phyloP scores from a whole-genome alignment of 805 yeast species.

The Kazachstania taianensis region DNA sequence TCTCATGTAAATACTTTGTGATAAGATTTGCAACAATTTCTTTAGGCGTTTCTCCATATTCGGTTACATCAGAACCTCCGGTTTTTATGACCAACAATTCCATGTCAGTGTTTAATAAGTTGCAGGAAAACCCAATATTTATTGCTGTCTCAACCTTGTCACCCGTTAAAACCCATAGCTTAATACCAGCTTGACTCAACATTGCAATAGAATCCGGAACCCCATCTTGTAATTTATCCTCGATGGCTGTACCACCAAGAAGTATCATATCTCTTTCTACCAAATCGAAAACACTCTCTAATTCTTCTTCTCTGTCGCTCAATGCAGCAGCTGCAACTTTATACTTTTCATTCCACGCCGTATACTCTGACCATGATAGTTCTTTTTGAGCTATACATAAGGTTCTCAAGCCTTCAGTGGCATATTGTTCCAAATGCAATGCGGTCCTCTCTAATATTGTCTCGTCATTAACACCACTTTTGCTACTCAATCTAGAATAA shows the following conservation, averaged over 20 bases:
- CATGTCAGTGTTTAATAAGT: constrained; percentile 67
- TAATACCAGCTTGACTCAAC: constrained; percentile 68
- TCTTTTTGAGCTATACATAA: constrained; percentile 69
- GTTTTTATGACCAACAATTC: constrained; percentile 48
- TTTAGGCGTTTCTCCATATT: constrained; percentile 32
- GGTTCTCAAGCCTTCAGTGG: constrained; percentile 78
- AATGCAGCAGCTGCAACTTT: constrained; percentile 56
- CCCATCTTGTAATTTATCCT: constrained; percentile 78
- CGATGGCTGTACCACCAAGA: constrained; percentile 82
- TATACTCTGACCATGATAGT: constrained; percentile 50
- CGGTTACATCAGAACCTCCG: constrained; percentile 41
- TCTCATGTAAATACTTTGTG: constrained; percentile 42
- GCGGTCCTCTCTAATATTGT: constrained; percentile 54
- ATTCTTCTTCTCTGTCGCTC: constrained; percentile 53
- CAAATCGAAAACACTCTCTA: constrained; percentile 65
- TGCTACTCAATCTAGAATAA: constrained; percentile 48
- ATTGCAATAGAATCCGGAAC: constrained; percentile 73
- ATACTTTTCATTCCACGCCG: constrained; percentile 53
- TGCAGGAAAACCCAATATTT: constrained; percentile 80
- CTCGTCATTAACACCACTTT: constrained; percentile 32
- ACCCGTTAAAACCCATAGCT: constrained; percentile 81
- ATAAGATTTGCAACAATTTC: constrained; percentile 39
- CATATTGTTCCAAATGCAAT: constrained; percentile 63
- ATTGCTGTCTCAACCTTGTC: constrained; percentile 85
- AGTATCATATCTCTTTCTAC: constrained; percentile 58